Conservation (phyloP, 208 protist genomes). For the Leishmania martiniquensis region DNA sequence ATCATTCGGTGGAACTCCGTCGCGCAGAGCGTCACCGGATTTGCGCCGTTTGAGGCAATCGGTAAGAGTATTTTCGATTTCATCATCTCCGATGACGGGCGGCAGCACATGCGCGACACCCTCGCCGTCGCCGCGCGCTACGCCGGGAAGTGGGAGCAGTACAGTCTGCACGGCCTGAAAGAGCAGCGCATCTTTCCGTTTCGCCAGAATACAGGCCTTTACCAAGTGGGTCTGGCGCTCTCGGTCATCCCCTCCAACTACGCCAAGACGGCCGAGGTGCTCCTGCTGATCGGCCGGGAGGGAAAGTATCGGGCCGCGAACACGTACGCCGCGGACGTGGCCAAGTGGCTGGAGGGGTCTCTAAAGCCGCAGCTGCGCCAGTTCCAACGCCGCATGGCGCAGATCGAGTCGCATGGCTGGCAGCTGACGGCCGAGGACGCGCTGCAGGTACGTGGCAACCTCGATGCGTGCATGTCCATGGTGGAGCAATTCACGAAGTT, state of each 20-base stretch:
- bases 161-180: slow-evolving; percentile 49
- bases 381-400: slow-evolving; percentile 64
- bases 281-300: slow-evolving; percentile 82
- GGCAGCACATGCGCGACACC: slow-evolving; percentile 47
- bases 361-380: slow-evolving; percentile 75
- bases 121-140: slow-evolving; percentile 49
- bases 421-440: slow-evolving; percentile 62
- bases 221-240: slow-evolving; percentile 63
- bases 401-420: slow-evolving; percentile 62
- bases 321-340: slow-evolving; percentile 77
- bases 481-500: slow-evolving; percentile 78
- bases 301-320: slow-evolving; percentile 63
- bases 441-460: slow-evolving; percentile 56
- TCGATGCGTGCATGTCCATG: slow-evolving; percentile 69
- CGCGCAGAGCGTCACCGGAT: slow-evolving; percentile 66
- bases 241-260: slow-evolving; percentile 74
- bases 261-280: slow-evolving; percentile 56
- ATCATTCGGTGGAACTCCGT: slow-evolving; percentile 86
- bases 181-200: slow-evolving; percentile 64
- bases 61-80: slow-evolving; percentile 79
- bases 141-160: slow-evolving; percentile 74
- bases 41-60: slow-evolving; percentile 56
- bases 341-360: slow-evolving; percentile 68
- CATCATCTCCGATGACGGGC: slow-evolving; percentile 47
- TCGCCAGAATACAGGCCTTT: slow-evolving; percentile 64